Conservation (phyloP, 148 eudicot species). For the Vaccinium vitisidaea region DNA sequence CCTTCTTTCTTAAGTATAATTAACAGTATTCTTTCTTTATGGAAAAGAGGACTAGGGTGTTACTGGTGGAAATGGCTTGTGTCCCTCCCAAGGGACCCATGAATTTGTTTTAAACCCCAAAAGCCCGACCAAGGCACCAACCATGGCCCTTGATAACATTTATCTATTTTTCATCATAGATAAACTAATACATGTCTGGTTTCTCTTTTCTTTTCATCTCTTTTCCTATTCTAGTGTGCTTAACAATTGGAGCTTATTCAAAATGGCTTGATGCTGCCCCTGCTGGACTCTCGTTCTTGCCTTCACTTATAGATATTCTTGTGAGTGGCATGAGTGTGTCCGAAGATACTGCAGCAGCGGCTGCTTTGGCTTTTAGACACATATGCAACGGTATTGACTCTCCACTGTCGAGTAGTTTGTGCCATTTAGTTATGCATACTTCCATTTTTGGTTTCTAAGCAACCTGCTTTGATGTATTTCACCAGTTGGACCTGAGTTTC, state of each 20-base stretch:
- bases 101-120: background rate
- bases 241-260: constrained; percentile 91
- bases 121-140: background rate
- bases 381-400: constrained; percentile 73
- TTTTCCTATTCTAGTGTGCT: constrained; percentile 57
- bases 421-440: background rate
- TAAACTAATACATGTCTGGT: background rate
- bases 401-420: background rate
- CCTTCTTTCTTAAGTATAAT: background rate
- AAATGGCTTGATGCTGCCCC: constrained; percentile 94
- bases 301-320: constrained; percentile 83
- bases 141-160: background rate
- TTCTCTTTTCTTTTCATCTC: background rate
- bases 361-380: constrained; percentile 89
- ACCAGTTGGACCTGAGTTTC: background rate
- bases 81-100: background rate
- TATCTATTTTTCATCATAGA: background rate
- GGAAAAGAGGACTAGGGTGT: background rate
- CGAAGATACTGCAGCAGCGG: constrained; percentile 98
- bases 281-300: constrained; percentile 72
- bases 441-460: background rate
- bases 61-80: background rate
- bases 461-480: background rate
- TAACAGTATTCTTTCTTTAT: background rate
- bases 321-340: constrained; percentile 95